Evolutionary conservation across 2,329 filamentous ascomycete species (phyloP), one percentile per base, ranked within the genome.

Genomic region (Cylindrodendrum hubeiense): DNA sequence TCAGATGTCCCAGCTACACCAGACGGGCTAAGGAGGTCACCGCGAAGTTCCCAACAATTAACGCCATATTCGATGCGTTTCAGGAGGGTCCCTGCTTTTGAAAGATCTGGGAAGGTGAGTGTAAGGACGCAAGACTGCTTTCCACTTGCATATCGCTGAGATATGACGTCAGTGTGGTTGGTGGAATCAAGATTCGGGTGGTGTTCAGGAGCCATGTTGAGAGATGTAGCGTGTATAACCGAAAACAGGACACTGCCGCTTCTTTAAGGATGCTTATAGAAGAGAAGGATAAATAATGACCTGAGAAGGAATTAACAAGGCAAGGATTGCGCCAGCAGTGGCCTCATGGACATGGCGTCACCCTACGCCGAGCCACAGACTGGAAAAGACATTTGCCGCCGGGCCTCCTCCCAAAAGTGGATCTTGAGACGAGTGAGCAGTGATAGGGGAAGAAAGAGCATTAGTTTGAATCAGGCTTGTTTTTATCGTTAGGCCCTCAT

Each of bases 71-170:
- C 7, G 12, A 33, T 17, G n/a, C 54, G 15, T 17, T 39, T 46
- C 7, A 60, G 10, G 2, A 46, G 7, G 6, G 30, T 21, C 1
- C 7, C 43, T 5, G 13, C 26, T 19, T 54, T 26, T 3, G 22
- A 39, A n/a, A 60, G 39, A 17, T 60, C 50, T n/a, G 58, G 50
- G 22, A 54, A 60, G 3, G 49, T 54, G 21, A 60, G 43, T n/a
- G 50, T 22, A 9, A 60, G 41, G 15, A 60, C 49, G n/a, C 22
- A 26, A n/a, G 50, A 47, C 43, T 60, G 39, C 24, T 33, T 46
- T 2, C 24, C n/a, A 33, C 43, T 39, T 8, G 24, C 58, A 33
- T 55, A 43, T 24, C 33, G 22, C 17, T 33, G 19, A 21, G 37
- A 39, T 24, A 50, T 54, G 15, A 55, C 15, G 33, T 30, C 34